phyloP scores from a whole-genome alignment of 495 filamentous ascomycete genomes.

The Viridothelium virens region DNA sequence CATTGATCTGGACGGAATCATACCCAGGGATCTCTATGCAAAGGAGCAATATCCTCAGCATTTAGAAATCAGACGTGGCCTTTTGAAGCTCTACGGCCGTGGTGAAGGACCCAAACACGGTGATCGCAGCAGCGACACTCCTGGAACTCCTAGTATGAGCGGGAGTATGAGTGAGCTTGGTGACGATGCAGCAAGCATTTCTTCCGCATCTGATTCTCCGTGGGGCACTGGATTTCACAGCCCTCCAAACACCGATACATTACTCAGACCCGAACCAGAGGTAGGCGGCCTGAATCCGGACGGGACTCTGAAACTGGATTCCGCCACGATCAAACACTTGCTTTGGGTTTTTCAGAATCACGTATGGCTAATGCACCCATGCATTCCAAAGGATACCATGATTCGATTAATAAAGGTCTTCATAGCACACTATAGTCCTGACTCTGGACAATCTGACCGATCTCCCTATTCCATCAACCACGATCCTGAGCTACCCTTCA shows the following conservation, averaged over 20 bases:
- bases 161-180: conserved; percentile 30
- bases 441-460: conserved; percentile 15
- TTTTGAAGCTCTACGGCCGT: conserved; percentile 67
- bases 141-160: conserved; percentile 19
- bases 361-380: conserved; percentile 85
- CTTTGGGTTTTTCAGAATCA: conserved; percentile 65
- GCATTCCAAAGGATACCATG: conserved; percentile 54
- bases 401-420: conserved; percentile 48
- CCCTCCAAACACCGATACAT: conserved; percentile 17
- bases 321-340: conserved; percentile 53
- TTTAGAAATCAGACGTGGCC: conserved; percentile 69
- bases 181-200: conserved; percentile 25
- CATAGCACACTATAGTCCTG: conserved; percentile 26
- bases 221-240: conserved; percentile 37
- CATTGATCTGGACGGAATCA: conserved; percentile 53
- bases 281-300: conserved; percentile 50
- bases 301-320: conserved; percentile 57
- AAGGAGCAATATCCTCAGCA: conserved; percentile 42
- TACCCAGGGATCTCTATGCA: conserved; percentile 43
- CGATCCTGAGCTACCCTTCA: neutral
- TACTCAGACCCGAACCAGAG: conserved; percentile 20
- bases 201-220: conserved; percentile 27
- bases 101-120: conserved; percentile 58
- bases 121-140: conserved; percentile 31
- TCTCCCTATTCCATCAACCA: conserved; percentile 16